Evolutionary conservation across 108 stramenopile species (phyloP), one percentile per base, ranked within the genome.

Genomic region (Pseudonitzschia delicatissima): DNA sequence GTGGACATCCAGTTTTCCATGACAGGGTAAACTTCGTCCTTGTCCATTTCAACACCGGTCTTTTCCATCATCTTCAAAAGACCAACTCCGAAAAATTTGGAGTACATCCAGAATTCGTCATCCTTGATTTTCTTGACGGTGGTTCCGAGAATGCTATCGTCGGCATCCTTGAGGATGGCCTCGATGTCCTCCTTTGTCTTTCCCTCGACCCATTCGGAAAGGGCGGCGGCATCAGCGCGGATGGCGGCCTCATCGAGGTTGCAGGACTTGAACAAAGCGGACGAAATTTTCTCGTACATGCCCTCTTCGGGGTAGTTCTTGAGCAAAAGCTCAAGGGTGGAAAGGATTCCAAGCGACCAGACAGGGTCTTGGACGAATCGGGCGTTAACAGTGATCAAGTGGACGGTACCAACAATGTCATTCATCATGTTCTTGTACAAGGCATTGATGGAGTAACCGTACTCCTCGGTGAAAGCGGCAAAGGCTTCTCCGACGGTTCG

Each of bases 251-350:
- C 90, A 70, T 95, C 77, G 37, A 96, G 62, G 18, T 88, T 95
- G 18, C 84, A 77, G n/a, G 82, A 85, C 50, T 86, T 82, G 67
- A 92, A 81, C 45, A 97, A 68, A 8, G 93, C 85, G 5, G 86
- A 77, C 45, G 80, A 76, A 45, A 96, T 92, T 52, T 76, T 66
- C 61, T 86, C 81, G 31, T 76, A 89, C 64, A 88, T 78, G 1
- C 92, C 93, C 27, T 74, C 67, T 60, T 93, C 96, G 37, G 96
- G 95, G 77, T 97, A 97, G 68, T 95, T 95, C 75, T 90, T 92
- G 62, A 95, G 73, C 35, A 95, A 64, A 59, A 93, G 62, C 39
- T 92, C 84, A 65, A 94, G 68, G 35, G 84, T 50, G 18, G 82
- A 75, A 55, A 90, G 63, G 40, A 94, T 71, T 48, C 94, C 96